These are phyloP conservation scores for Kazachstania sp. DNA, from an alignment of 1,139 yeast species.

Conservation along the genomic window DNA sequence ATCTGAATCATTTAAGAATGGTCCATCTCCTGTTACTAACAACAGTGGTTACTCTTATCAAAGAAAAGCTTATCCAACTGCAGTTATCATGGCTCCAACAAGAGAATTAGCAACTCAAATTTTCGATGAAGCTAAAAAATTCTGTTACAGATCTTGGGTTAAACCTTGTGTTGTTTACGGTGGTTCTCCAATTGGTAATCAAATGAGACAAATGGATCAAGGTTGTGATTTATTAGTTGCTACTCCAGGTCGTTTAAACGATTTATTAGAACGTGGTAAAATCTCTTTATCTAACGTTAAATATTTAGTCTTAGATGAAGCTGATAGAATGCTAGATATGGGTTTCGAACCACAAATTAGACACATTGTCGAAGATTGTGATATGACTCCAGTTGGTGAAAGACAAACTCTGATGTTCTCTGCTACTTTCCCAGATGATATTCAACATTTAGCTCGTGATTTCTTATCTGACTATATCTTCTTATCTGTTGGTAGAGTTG, in stretches of 20 bases:
- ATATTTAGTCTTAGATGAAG: conserved; percentile 94
- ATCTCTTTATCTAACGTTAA: conserved; percentile 84
- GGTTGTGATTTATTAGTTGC: conserved; percentile 97
- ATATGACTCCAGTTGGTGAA: conserved; percentile 83
- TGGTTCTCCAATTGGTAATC: conserved; percentile 90
- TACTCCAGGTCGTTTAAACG: conserved; percentile 98
- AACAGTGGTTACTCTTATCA: conserved; percentile 41
- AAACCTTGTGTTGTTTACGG: conserved; percentile 95
- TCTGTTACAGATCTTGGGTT: conserved; percentile 97
- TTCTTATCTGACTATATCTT: conserved; percentile 92
- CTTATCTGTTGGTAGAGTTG: conserved; percentile 96
- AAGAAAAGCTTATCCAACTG: conserved; percentile 87
- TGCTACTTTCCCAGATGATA: conserved; percentile 97
- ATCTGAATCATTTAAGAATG: conserved; percentile 80
- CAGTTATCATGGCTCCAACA: conserved; percentile 93
- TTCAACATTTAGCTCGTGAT: conserved; percentile 94
- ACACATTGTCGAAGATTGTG: conserved; percentile 95
- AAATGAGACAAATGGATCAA: conserved; percentile 79
- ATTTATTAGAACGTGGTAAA: conserved; percentile 88
- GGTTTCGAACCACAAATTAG: conserved; percentile 99
- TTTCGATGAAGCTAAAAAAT: conserved; percentile 90
- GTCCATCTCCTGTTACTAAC: conserved; percentile 66
- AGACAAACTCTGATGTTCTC: conserved; percentile 98
- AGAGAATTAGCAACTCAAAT: conserved; percentile 98
- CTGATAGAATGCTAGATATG: conserved; percentile 99